A percentile compares a stretch with the other conserved stretches of the same genome.
Evolutionary conservation across 176 grass and related monocot species (phyloP).

Genomic region (Hsuehochloa calcarea): DNA sequence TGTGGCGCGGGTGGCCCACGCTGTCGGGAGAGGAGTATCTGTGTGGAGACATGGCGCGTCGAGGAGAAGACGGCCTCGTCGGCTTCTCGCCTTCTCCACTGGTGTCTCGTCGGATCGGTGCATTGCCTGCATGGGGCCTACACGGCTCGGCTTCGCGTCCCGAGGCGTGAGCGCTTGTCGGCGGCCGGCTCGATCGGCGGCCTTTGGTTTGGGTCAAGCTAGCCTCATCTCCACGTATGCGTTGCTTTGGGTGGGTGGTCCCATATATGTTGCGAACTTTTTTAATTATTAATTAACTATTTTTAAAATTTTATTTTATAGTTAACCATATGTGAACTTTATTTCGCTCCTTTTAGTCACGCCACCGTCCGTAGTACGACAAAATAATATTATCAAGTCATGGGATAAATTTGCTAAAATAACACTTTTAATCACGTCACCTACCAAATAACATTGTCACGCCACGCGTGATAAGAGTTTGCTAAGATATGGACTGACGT

Average conservation of each 20-base stretch:
- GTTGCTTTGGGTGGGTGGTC: not conserved
- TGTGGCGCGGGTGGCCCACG: conserved; percentile 30
- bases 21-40: conserved; percentile 17
- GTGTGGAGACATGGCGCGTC: conserved; percentile 20
- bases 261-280: too few relatives aligned
- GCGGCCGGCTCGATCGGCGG: conserved; percentile 26
- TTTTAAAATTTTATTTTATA: too few relatives aligned
- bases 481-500: too few relatives aligned
- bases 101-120: not conserved
- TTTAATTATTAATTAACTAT: too few relatives aligned
- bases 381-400: too few relatives aligned
- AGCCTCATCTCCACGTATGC: not conserved
- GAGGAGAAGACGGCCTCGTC: conserved; percentile 10
- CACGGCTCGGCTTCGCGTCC: conserved; percentile 35
- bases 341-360: too few relatives aligned
- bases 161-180: conserved; percentile 37
- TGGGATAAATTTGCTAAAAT: too few relatives aligned
- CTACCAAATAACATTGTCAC: too few relatives aligned
- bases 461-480: too few relatives aligned
- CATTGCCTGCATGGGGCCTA: not conserved
- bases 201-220: not conserved
- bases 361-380: too few relatives aligned
- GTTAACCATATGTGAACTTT: too few relatives aligned
- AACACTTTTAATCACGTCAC: too few relatives aligned
- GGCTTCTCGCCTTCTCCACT: not conserved